Percentiles rank a stretch among this genome's conserved stretches.
These are phyloP conservation scores for Annona cherimola DNA, from an alignment of 164 flowering plant genomes.

Conservation along the genomic window DNA sequence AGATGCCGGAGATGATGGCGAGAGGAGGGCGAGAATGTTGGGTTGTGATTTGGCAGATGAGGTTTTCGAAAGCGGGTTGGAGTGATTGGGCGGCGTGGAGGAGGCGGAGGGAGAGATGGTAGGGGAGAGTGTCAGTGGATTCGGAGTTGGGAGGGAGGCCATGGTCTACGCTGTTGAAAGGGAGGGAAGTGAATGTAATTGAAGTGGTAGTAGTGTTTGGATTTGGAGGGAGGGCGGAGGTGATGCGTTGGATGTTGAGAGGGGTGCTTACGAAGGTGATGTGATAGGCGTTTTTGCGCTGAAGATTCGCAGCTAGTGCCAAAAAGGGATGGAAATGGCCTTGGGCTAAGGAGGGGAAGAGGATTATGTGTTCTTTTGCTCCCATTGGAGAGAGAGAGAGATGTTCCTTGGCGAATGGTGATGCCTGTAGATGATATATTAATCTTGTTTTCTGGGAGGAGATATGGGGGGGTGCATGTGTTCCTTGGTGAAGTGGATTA, in stretches of 20 bases:
- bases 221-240: not conserved
- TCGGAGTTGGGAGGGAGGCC: constrained; percentile 18
- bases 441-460: too few species aligned
- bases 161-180: constrained; percentile 13
- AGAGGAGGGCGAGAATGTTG: not conserved
- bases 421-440: too few species aligned
- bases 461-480: too few species aligned
- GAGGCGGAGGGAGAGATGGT: not conserved
- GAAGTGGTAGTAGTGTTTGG: not conserved
- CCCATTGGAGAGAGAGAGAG: not conserved
- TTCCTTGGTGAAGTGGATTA: too few species aligned
- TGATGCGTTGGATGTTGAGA: constrained; percentile 4
- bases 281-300: not conserved
- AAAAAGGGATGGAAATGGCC: constrained; percentile 17
- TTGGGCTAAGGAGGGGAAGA: constrained; percentile 19
- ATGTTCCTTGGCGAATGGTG: too few species aligned
- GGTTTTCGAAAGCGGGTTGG: constrained; percentile 6
- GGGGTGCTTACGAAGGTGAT: constrained; percentile 20
- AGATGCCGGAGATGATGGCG: constrained; percentile 13
- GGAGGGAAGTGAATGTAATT: constrained; percentile 14
- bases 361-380: constrained; percentile 4
- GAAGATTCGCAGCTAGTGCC: constrained; percentile 8
- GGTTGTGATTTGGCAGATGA: constrained; percentile 1
- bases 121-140: constrained; percentile 7
- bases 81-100: constrained; percentile 12